Evolutionary conservation across 441 rosid species (phyloP), one percentile per base, ranked within the genome.

Genomic region (Rhodomyrtus psidioides): DNA sequence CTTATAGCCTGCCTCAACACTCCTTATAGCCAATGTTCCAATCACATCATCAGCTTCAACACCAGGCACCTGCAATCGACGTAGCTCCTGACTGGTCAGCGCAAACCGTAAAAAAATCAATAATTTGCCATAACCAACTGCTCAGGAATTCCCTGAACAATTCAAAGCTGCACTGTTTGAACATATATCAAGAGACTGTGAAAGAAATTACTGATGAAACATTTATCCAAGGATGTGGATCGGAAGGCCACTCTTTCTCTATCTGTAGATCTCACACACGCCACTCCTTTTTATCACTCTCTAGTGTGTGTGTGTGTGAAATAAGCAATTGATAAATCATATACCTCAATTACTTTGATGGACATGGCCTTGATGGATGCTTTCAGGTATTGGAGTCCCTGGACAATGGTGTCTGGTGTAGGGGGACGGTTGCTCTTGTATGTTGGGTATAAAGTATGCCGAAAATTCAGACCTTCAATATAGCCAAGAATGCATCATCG

Each of bases 1-100:
- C 97, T 94, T 96, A 88, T 87, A 95, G 79, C 99, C 99, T 49
- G 90, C 93, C 85, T 91, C 93, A 84, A 96, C 93, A 93, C 97
- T 95, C 91, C 95, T 95, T 56, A 88, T 79, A 85, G 98, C 99
- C 93, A 97, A 87, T 39, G 99, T 96, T 86, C 99, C 99, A 87
- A 97, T 95, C 81, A 97, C 99, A 88, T 97, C 99, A 89, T 96
- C 99, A 83, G 99, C 99, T 94, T 97, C 99, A 86, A 97, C 99
- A 85, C 99, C 99, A 82, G 98, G 96, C 86, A 96, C 97, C 99
- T 97, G 91, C 85, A 89, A 88, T 91, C 76, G 44, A 59, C 81
- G 84, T 86, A 84, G 87, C 86, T 86, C 83, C 83, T 85, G 86
- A 85, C 89, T 82, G 89, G 83, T 88, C 58, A 89, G 87, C 51